Percentiles rank a stretch among this genome's conserved stretches.
Conservation (phyloP, 305 asterid genomes). For the Solanum hybrid region DNA sequence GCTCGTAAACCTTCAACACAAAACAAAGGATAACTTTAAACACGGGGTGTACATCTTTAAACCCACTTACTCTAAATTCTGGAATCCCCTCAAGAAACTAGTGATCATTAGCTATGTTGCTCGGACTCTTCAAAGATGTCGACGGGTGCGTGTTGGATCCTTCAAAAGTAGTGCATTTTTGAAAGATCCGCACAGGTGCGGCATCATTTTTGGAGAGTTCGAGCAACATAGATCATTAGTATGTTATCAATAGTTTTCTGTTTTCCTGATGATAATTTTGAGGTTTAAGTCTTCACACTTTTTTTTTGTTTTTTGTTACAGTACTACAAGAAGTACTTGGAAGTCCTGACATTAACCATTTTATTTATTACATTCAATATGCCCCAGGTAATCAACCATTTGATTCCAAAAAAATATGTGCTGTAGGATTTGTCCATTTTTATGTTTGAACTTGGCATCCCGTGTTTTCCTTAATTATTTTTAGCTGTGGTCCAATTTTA, state of each 20-base stretch:
- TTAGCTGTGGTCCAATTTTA: not conserved
- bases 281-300: slow-evolving; percentile 9
- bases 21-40: not conserved
- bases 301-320: slow-evolving; percentile 16
- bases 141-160: not conserved
- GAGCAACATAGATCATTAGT: not conserved
- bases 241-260: not conserved
- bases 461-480: not conserved
- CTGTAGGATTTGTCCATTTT: slow-evolving; percentile 1
- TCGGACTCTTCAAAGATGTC: not conserved
- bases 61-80: not conserved
- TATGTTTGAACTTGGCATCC: slow-evolving; percentile 4
- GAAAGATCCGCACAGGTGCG: not conserved
- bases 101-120: not conserved
- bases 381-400: slow-evolving; percentile 57
- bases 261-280: not conserved
- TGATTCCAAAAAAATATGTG: not conserved
- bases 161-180: not conserved
- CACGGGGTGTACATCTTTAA: not conserved
- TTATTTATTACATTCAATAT: slow-evolving; percentile 48
- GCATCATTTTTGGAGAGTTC: not conserved
- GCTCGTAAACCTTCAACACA: not conserved
- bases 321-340: slow-evolving; percentile 59
- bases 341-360: slow-evolving; percentile 55
- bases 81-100: not conserved